Base-by-base conservation (phyloP, 805 yeast genomes). In the Yarrowia deformans region DNA sequence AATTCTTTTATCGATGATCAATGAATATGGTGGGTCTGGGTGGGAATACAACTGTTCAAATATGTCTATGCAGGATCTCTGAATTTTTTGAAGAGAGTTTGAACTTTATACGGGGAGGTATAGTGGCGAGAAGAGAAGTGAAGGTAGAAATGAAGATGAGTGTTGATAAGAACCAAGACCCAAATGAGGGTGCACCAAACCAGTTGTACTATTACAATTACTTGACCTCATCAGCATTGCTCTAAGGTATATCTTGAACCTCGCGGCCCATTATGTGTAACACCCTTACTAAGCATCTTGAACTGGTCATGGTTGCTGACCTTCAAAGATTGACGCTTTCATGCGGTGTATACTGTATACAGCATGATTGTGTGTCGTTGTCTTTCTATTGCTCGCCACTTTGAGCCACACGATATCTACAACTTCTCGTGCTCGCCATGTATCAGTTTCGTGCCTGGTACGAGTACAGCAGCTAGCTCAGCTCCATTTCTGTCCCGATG, bases 81-180 rank as follows among this genome's bases (percentile, higher is more conserved):
- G 66, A 60, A 43, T 43, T 60, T 60, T 60, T 60, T 60, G 45
- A 60, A 60, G n/a, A 60, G 66, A 60, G 66, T 60, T 60, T 34
- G 14, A 60, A 60, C 66, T 19, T 45, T 60, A 32, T 54, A 34
- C 14, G 19, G 12, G 13, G 3, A 8, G 6, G 4, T 29, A 18
- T 54, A 43, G 58, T 54, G 58, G 58, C 45, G 60, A 54, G 35
- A 34, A 16, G 45, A 48, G 37, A 29, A 6, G 32, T 23, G 23
- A n/a, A 40, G 40, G 29, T 23, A 4, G 29, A 23, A 4, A 23
- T 23, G 29, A 23, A 23, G 29, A 4, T 23, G 29, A 23, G 29
- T 23, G 29, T 23, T 2, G 29, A 23, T 23, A 23, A 23, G 29
- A 23, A 23, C 29, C 29, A 23, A 23, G 29, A 23, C 29, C 29